Evolutionary conservation across 2,329 filamentous ascomycete genomes (phyloP).

Genomic region (Torrubiellomyces zombiae): DNA sequence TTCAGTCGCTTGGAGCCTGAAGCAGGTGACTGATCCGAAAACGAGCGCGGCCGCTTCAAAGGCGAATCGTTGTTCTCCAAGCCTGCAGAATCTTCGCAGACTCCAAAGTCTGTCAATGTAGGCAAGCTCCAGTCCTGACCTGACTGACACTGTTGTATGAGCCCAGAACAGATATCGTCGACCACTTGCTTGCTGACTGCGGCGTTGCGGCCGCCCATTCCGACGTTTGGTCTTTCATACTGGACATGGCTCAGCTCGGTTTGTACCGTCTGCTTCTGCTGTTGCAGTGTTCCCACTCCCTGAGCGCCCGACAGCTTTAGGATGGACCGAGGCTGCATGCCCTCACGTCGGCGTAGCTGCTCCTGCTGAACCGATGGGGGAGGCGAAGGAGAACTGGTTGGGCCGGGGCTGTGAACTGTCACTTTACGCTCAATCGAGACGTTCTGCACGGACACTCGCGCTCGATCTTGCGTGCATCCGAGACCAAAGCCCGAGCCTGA

Average conservation of each 20-base stretch:
- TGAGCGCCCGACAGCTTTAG: constrained; percentile 12
- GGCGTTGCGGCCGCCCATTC: constrained; percentile 1
- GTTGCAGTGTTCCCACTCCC: constrained; percentile 2
- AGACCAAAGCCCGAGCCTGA: no score
- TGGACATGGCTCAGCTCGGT: constrained; percentile 9
- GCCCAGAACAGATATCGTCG: constrained; percentile 12
- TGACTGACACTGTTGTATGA: no score
- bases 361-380: constrained; percentile 20
- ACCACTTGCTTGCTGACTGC: constrained; percentile 8
- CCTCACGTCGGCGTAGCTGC: constrained; percentile 16
- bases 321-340: constrained; percentile 15
- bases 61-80: no score
- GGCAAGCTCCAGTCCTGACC: no score
- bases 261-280: constrained; percentile 1
- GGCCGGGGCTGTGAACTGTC: constrained; percentile 4
- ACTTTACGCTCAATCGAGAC: no score
- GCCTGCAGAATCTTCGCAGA: constrained; percentile 9
- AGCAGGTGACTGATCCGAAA: no score
- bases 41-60: no score
- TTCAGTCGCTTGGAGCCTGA: no score
- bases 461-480: no score
- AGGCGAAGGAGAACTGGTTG: constrained; percentile 7
- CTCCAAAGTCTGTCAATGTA: no score
- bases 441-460: no score
- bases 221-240: constrained; percentile 7